Conservation (phyloP, 306 rosid genomes). For the Cucumis melo region DNA sequence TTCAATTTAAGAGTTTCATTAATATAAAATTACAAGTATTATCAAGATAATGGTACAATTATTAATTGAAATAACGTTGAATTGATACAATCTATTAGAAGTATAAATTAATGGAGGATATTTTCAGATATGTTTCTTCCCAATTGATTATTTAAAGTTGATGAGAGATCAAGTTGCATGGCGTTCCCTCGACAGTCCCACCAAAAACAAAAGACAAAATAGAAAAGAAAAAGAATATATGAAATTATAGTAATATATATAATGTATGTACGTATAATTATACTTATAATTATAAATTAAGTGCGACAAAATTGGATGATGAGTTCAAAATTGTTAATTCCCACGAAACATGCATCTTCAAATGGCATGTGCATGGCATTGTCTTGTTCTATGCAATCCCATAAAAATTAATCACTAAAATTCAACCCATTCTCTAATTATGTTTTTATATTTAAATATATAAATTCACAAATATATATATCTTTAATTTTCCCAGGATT, state of each 20-base stretch:
- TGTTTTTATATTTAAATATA: too few species aligned
- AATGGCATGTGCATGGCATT: slow-evolving; percentile 38
- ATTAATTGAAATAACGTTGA: too few species aligned
- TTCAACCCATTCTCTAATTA: neutral
- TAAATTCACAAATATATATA: too few species aligned
- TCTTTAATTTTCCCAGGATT: neutral
- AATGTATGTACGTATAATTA: too few species aligned
- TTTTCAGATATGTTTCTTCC: neutral
- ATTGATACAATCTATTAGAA: too few species aligned
- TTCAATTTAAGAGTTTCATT: too few species aligned
- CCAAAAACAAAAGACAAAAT: neutral
- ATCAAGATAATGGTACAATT: too few species aligned
- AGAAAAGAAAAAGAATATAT: neutral
- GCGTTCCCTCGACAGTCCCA: slow-evolving; percentile 5
- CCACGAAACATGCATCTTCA: slow-evolving; percentile 16
- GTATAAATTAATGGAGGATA: too few species aligned
- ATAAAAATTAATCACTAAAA: neutral
- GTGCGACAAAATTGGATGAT: neutral
- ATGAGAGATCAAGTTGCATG: neutral
- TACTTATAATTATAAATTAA: neutral
- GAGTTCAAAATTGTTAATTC: slow-evolving; percentile 20
- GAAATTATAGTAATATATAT: neutral
- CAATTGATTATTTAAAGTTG: neutral
- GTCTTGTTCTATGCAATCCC: slow-evolving; percentile 23
- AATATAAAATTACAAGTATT: too few species aligned